Conservation (phyloP, 768 basidiomycete genomes). For the Trametopsis cervina region DNA sequence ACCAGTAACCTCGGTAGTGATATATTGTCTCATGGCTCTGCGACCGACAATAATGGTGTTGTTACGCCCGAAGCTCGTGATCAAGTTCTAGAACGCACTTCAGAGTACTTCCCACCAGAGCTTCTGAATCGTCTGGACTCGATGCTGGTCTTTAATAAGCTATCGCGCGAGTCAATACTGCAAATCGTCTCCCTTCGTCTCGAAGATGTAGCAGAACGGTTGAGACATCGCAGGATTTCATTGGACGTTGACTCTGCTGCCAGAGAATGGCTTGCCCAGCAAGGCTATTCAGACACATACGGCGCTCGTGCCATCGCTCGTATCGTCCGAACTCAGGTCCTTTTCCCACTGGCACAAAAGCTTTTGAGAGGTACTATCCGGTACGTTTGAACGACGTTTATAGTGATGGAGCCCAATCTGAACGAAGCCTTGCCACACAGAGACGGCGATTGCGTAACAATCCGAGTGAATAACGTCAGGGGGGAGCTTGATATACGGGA, state of each 20-base stretch:
- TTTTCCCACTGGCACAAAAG: constrained; percentile 79
- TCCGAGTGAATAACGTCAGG: constrained; percentile 27
- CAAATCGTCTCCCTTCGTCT: constrained; percentile 74
- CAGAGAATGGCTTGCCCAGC: constrained; percentile 58
- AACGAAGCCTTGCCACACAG: constrained; percentile 20
- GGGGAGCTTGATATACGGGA: constrained; percentile 31
- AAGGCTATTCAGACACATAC: constrained; percentile 80
- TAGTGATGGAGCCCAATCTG: background rate
- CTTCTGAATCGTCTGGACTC: constrained; percentile 85
- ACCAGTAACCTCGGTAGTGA: constrained; percentile 85
- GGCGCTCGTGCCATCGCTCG: constrained; percentile 85
- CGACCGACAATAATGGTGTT: constrained; percentile 55
- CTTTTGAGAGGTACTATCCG: constrained; percentile 73
- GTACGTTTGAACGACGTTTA: constrained; percentile 29
- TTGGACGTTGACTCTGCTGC: constrained; percentile 63
- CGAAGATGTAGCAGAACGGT: constrained; percentile 60
- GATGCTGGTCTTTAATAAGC: constrained; percentile 87
- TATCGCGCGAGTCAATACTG: constrained; percentile 66
- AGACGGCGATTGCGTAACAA: constrained; percentile 38
- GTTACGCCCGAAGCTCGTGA: constrained; percentile 55
- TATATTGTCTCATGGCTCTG: constrained; percentile 62
- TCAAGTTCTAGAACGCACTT: constrained; percentile 68
- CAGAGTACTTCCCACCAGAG: constrained; percentile 84
- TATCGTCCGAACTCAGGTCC: constrained; percentile 75
- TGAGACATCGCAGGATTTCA: constrained; percentile 58